These are phyloP conservation scores for Zygoascus biomembranicola DNA, from an alignment of 805 yeast species.

Conservation along the genomic window DNA sequence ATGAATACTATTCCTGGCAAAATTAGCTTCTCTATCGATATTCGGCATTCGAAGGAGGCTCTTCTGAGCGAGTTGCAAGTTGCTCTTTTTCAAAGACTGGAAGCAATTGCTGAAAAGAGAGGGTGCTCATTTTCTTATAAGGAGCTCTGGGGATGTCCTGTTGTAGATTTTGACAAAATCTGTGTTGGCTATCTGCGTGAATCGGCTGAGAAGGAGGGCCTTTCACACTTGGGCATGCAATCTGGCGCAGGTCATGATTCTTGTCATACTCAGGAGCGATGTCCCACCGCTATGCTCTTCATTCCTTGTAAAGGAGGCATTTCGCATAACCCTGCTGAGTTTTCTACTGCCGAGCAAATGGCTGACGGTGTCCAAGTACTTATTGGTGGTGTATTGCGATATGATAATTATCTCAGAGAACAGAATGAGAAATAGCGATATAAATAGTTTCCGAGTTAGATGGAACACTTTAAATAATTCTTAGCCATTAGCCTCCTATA, in stretches of 20 bases:
- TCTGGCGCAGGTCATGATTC: slow-evolving; percentile 75
- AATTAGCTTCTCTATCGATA: slow-evolving; percentile 50
- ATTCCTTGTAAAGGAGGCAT: slow-evolving; percentile 62
- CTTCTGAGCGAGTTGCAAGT: slow-evolving; percentile 30
- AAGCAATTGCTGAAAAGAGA: slow-evolving; percentile 27
- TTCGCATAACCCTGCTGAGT: slow-evolving; percentile 60
- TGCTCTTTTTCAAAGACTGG: slow-evolving; percentile 30
- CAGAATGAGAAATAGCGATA: background rate
- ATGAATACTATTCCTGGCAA: slow-evolving; percentile 61
- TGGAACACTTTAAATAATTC: too few species aligned
- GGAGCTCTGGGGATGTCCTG: slow-evolving; percentile 41
- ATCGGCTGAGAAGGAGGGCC: slow-evolving; percentile 33
- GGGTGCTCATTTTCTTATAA: slow-evolving; percentile 29
- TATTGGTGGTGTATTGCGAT: slow-evolving; percentile 40
- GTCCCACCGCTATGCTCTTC: slow-evolving; percentile 69
- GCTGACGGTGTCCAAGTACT: slow-evolving; percentile 51
- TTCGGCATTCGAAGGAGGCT: slow-evolving; percentile 46
- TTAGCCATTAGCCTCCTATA: too few species aligned
- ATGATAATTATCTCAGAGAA: slow-evolving; percentile 23
- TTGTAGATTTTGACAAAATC: slow-evolving; percentile 46
- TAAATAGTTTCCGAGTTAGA: too few species aligned
- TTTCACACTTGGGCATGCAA: slow-evolving; percentile 9
- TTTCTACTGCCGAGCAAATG: slow-evolving; percentile 53
- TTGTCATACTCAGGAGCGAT: slow-evolving; percentile 44
- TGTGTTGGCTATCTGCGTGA: slow-evolving; percentile 45